Base-by-base conservation (phyloP, 192 early-diverging fungal genomes). In the Rhizophagus clarus region DNA sequence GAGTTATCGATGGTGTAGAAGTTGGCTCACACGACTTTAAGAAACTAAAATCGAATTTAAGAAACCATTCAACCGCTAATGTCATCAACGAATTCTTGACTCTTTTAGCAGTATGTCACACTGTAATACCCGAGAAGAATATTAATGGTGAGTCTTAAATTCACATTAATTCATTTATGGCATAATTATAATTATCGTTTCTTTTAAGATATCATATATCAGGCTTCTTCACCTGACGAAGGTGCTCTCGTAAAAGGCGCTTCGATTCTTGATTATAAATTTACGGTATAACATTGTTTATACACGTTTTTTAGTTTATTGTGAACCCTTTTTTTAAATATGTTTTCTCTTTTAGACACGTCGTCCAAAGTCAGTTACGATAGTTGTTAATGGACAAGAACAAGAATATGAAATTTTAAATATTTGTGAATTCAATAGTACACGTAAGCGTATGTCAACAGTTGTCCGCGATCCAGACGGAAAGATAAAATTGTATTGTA, bases 381-480 rank as follows among this genome's bases (percentile, higher is more conserved):
- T 89, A 56, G 77, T 47, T 10, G 84, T 87, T 51, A 84, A 83
- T 61, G 83, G 81, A 15, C 20, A 72, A 24, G 88, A 89, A 37
- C 32, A 80, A 47, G 96, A 98, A 81, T 98, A 91, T 81, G 95
- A 98, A 85, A 91, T 99, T 45, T 86, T 99, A 26, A 96, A 97
- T 77, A 93, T 98, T 79, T 96, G 95, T 85, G 98, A 99, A 88
- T 99, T 99, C 89, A 98, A 99, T 84, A 96, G 95, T 62, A 98
- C 96, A n/a, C 90, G 98, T 61, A 99, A 99, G 83, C 91, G 98
- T 74, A 99, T 99, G 98, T 96, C 95, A 9, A 94, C 94, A 7
- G 85, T 99, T 45, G 89, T 98, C 31, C 92, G 96, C 14, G 89
- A 91, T 14, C 95, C 97, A 2, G 94, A 97, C 51, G 96, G 96